These are phyloP conservation scores for Anthostomella pinea DNA, from an alignment of 2,329 filamentous ascomycete species.

Conservation along the genomic window DNA sequence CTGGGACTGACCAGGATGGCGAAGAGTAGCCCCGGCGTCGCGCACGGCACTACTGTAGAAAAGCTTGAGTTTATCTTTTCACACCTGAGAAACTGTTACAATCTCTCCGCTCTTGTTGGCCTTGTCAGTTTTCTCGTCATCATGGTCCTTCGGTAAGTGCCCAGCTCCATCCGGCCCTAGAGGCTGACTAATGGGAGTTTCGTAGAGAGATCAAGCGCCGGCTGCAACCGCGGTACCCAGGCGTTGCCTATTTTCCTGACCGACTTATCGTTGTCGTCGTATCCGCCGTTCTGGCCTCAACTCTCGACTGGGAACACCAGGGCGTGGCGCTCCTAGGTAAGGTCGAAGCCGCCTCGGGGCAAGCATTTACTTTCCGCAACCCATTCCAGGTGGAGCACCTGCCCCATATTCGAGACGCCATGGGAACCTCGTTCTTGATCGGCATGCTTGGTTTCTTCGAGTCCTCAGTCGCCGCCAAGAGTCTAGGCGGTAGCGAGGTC, in stretches of 20 bases:
- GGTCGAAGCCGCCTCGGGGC: constrained; percentile 70
- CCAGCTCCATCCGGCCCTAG: neutral
- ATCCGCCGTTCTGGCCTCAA: constrained; percentile 76
- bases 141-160: constrained; percentile 76
- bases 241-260: constrained; percentile 85
- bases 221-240: constrained; percentile 74
- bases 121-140: constrained; percentile 80
- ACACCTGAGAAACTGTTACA: constrained; percentile 65
- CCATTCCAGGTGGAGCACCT: constrained; percentile 77
- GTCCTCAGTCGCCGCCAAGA: constrained; percentile 93
- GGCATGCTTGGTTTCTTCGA: constrained; percentile 98
- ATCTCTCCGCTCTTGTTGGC: constrained; percentile 72
- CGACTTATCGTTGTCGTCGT: constrained; percentile 85
- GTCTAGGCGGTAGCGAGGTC: constrained; percentile 66
- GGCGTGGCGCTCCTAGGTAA: constrained; percentile 83
- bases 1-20: constrained; percentile 71
- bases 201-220: constrained; percentile 74
- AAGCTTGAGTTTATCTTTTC: constrained; percentile 78
- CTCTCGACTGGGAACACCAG: constrained; percentile 71
- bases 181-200: constrained; percentile 8
- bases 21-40: constrained; percentile 57
- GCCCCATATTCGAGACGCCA: constrained; percentile 77
- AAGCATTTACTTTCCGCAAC: constrained; percentile 77
- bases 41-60: constrained; percentile 81
- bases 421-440: constrained; percentile 91